phyloP scores from a whole-genome alignment of 2,329 filamentous ascomycete species.

The Nakataea oryzae region DNA sequence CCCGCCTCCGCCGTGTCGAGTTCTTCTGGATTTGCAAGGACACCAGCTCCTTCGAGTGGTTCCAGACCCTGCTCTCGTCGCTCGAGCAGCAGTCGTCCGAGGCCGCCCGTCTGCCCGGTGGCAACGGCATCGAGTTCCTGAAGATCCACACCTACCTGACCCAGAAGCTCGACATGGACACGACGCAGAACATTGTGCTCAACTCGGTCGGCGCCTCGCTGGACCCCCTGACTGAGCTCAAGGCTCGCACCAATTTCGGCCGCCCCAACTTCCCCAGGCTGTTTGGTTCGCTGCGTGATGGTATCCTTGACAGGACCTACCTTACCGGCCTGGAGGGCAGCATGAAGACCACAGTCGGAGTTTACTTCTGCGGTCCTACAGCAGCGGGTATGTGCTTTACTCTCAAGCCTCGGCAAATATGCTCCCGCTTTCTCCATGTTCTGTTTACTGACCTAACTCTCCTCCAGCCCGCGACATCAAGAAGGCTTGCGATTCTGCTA shows the following conservation, averaged over 20 bases:
- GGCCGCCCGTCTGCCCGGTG: conserved; percentile 55
- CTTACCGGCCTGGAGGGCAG: conserved; percentile 70
- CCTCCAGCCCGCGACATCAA: conserved; percentile 68
- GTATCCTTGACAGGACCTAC: conserved; percentile 77
- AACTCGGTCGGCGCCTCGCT: conserved; percentile 83
- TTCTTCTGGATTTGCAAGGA: conserved; percentile 99
- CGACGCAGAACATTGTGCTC: conserved; percentile 90
- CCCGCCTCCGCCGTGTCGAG: conserved; percentile 84
- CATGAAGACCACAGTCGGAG: conserved; percentile 76
- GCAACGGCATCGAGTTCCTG: conserved; percentile 71
- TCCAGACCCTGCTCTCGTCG: conserved; percentile 84
- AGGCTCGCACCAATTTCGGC: conserved; percentile 85
- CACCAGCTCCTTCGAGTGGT: conserved; percentile 95
- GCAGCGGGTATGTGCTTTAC: conserved; percentile 39
- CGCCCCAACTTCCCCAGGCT: conserved; percentile 79
- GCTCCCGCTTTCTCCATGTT: no score
- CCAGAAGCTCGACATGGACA: conserved; percentile 84
- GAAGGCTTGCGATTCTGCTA: conserved; percentile 64
- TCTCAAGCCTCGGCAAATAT: neutral
- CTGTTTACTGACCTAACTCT: conserved; percentile 20
- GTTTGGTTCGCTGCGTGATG: conserved; percentile 76
- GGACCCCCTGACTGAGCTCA: conserved; percentile 88
- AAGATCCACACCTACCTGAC: conserved; percentile 98
- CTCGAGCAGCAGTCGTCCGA: conserved; percentile 77
- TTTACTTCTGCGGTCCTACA: conserved; percentile 95